These are phyloP conservation scores for Brassica incana DNA, from an alignment of 345 rosid species.

Conservation along the genomic window DNA sequence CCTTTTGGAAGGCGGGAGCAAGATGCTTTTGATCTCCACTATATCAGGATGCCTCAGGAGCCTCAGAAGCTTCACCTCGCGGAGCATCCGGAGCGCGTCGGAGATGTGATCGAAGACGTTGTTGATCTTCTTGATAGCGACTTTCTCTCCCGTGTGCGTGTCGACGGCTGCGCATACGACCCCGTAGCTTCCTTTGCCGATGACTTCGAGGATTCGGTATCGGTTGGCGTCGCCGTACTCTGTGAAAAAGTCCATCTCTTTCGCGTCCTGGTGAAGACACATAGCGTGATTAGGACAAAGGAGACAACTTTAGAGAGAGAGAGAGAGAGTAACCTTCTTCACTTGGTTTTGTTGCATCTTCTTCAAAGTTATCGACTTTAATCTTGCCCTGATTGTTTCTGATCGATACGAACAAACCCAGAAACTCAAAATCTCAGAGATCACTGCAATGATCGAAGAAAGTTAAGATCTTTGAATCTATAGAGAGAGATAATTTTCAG, in stretches of 20 bases:
- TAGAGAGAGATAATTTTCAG: not conserved
- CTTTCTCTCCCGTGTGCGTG: conserved; percentile 88
- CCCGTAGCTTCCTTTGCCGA: conserved; percentile 97
- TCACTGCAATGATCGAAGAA: not conserved
- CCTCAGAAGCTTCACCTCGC: conserved; percentile 90
- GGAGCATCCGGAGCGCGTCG: conserved; percentile 80
- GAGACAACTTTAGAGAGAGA: not conserved
- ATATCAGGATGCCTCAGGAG: conserved; percentile 90
- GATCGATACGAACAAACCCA: not conserved
- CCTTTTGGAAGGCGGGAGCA: conserved; percentile 93
- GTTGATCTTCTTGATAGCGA: conserved; percentile 90
- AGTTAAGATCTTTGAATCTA: not conserved
- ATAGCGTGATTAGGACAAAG: not conserved
- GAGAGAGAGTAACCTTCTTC: conserved; percentile 31
- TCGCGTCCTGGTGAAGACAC: conserved; percentile 46
- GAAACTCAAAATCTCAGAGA: not conserved
- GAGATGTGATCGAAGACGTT: conserved; percentile 84
- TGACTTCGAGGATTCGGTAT: conserved; percentile 79
- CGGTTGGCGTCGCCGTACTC: conserved; percentile 95
- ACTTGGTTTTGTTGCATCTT: conserved; percentile 37
- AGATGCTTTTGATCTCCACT: conserved; percentile 88
- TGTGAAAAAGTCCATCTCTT: conserved; percentile 86
- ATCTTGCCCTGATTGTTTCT: not conserved
- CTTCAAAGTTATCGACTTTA: conserved; percentile 14
- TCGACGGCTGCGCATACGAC: conserved; percentile 96